A percentile compares a stretch with the other conserved stretches of the same genome.
phyloP scores from a whole-genome alignment of 176 grass and related monocot genomes.

The Oryza brachyantha region DNA sequence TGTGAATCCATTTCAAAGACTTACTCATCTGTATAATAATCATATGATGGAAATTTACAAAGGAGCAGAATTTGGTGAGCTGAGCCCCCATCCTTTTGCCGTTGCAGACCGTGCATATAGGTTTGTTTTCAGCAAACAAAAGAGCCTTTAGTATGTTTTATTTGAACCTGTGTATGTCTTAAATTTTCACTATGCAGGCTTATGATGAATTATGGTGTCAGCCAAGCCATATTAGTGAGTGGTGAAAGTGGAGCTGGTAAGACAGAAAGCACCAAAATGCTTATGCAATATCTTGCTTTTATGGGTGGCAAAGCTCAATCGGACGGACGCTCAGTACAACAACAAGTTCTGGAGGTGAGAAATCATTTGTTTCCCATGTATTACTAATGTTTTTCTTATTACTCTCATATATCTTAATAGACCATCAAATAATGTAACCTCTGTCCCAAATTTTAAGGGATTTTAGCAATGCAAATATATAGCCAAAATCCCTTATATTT shows the following conservation, averaged over 20 bases:
- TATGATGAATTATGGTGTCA: slow-evolving; percentile 68
- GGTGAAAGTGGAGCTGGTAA: slow-evolving; percentile 92
- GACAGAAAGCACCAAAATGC: slow-evolving; percentile 88
- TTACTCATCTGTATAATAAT: slow-evolving; percentile 88
- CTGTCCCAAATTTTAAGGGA: no score
- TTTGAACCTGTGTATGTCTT: slow-evolving; percentile 19
- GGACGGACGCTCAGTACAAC: slow-evolving; percentile 73
- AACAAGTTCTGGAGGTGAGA: slow-evolving; percentile 83
- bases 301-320: slow-evolving; percentile 76
- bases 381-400: slow-evolving; percentile 34
- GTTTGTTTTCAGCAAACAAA: slow-evolving; percentile 40
- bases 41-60: slow-evolving; percentile 99
- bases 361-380: background rate
- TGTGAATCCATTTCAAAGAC: slow-evolving; percentile 92
- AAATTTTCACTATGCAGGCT: slow-evolving; percentile 45
- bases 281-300: slow-evolving; percentile 91
- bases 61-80: slow-evolving; percentile 77
- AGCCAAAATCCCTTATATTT: no score
- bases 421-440: slow-evolving; percentile 16
- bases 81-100: slow-evolving; percentile 96
- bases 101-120: slow-evolving; percentile 88
- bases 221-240: slow-evolving; percentile 86
- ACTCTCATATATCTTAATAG: slow-evolving; percentile 21
- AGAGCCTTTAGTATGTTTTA: slow-evolving; percentile 23
- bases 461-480: no score